A percentile compares a stretch with the other conserved stretches of the same genome.
Evolutionary conservation across 805 yeast species (phyloP).

Genomic region (Monosporozyma servazzii): DNA sequence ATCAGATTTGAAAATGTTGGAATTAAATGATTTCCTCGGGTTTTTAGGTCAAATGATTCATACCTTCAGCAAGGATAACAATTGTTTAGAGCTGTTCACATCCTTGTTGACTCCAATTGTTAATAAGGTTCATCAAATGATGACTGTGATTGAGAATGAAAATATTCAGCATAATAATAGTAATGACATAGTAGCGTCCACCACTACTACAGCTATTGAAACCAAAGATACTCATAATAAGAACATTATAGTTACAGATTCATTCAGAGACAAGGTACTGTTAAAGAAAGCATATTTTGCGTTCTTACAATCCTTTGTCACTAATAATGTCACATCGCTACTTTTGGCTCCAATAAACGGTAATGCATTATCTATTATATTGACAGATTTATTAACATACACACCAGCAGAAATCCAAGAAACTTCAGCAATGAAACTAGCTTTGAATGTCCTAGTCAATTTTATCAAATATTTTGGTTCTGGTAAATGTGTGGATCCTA

Average conservation of each 20-base stretch:
- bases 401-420: slow-evolving; percentile 53
- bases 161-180: slow-evolving; percentile 12
- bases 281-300: slow-evolving; percentile 64
- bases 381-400: slow-evolving; percentile 56
- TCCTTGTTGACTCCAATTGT: slow-evolving; percentile 69
- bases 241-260: slow-evolving; percentile 44
- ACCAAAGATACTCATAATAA: slow-evolving; percentile 9
- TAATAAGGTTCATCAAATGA: slow-evolving; percentile 46
- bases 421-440: slow-evolving; percentile 53
- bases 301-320: slow-evolving; percentile 57
- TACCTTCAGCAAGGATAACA: slow-evolving; percentile 54
- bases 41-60: slow-evolving; percentile 86
- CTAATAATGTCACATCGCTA: slow-evolving; percentile 72
- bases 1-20: slow-evolving; percentile 48
- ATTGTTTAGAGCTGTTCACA: slow-evolving; percentile 63
- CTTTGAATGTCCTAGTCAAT: slow-evolving; percentile 60
- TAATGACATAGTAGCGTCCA: background rate
- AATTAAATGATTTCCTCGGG: slow-evolving; percentile 71
- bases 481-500: slow-evolving; percentile 54
- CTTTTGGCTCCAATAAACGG: slow-evolving; percentile 63
- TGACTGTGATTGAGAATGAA: slow-evolving; percentile 38
- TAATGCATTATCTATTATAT: slow-evolving; percentile 46
- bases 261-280: slow-evolving; percentile 51
- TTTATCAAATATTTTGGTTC: slow-evolving; percentile 56
- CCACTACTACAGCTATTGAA: slow-evolving; percentile 1